A percentile compares a stretch with the other conserved stretches of the same genome.
Evolutionary conservation across 2,329 filamentous ascomycete genomes (phyloP).

Genomic region (Podosphaera aphanis): DNA sequence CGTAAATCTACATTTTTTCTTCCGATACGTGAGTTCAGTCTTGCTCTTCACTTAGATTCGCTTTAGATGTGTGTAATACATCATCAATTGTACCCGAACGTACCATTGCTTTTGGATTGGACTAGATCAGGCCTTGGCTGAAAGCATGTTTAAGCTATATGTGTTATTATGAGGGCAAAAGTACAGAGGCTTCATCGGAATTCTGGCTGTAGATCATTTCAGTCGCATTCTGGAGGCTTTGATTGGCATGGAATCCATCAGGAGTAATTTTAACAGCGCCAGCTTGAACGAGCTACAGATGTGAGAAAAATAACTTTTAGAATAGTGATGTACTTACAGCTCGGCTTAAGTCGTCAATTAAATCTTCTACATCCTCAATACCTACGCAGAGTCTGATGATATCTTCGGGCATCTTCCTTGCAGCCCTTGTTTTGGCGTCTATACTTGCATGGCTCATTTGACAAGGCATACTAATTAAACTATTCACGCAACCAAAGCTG

Average conservation of each 20-base stretch:
- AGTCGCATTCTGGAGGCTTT: not conserved
- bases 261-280: conserved; percentile 73
- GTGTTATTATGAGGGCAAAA: too few species aligned
- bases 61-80: too few species aligned
- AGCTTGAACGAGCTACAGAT: conserved; percentile 58
- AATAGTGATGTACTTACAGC: conserved; percentile 39
- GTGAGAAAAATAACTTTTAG: conserved; percentile 8
- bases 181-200: too few species aligned
- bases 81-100: too few species aligned
- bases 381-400: conserved; percentile 88
- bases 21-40: too few species aligned
- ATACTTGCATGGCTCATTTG: conserved; percentile 99
- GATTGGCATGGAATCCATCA: conserved; percentile 37
- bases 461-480: conserved; percentile 96
- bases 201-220: too few species aligned
- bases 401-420: conserved; percentile 86
- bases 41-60: too few species aligned
- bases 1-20: too few species aligned
- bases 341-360: conserved; percentile 78
- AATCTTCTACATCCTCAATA: conserved; percentile 76
- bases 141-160: too few species aligned
- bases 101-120: too few species aligned
- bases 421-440: conserved; percentile 73
- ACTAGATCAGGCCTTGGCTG: too few species aligned
- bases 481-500: conserved; percentile 95